Conservation (phyloP, 805 yeast species). For the Kodamaea sagamina region DNA sequence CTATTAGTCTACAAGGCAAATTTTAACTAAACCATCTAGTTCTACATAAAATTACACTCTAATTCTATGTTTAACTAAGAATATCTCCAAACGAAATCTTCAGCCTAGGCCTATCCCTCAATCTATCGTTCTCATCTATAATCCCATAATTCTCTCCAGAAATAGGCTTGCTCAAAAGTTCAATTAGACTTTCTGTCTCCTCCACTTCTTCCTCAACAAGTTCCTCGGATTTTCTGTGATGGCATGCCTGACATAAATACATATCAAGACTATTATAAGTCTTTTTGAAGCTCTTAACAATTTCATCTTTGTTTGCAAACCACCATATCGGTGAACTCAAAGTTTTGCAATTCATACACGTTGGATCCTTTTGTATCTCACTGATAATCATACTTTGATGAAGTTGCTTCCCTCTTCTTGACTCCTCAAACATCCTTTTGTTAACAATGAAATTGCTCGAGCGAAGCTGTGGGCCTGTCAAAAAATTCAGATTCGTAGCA, state of each 20-base stretch:
- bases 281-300: slow-evolving; percentile 7
- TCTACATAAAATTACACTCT: too few relatives aligned
- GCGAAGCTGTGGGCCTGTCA: slow-evolving; percentile 35
- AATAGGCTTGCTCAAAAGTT: slow-evolving; percentile 31
- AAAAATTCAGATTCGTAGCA: slow-evolving; percentile 10
- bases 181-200: slow-evolving; percentile 23
- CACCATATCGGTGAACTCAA: slow-evolving; percentile 42
- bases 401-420: slow-evolving; percentile 10
- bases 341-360: slow-evolving; percentile 28
- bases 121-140: slow-evolving; percentile 23
- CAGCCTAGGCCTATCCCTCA: slow-evolving; percentile 13
- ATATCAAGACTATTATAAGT: slow-evolving; percentile 8
- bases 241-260: slow-evolving; percentile 35
- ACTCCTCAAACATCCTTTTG: slow-evolving; percentile 20
- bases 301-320: slow-evolving; percentile 17
- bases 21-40: too few relatives aligned
- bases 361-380: slow-evolving; percentile 10
- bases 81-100: slow-evolving; percentile 6
- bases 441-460: slow-evolving; percentile 32
- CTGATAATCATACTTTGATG: slow-evolving; percentile 10
- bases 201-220: slow-evolving; percentile 11
- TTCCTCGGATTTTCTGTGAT: slow-evolving; percentile 21
- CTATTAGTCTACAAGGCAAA: too few relatives aligned
- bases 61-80: slow-evolving; percentile 4
- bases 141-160: slow-evolving; percentile 37